Base-by-base conservation (phyloP, 345 rosid genomes). In the Ceriops zippeliana region DNA sequence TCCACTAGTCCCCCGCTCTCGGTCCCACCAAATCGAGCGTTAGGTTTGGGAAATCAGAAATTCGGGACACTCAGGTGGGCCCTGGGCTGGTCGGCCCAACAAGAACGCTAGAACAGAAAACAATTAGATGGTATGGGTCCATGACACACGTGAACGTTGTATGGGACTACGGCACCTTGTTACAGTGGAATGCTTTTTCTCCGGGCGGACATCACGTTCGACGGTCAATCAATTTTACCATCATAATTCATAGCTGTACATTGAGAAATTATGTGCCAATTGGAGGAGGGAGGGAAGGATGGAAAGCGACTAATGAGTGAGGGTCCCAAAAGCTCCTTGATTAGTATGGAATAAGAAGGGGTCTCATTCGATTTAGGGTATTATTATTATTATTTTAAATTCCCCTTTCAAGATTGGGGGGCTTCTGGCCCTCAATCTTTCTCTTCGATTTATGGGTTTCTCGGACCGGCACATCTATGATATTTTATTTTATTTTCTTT, bases 1-100 rank as follows among this genome's bases (percentile, higher is more conserved):
- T 49, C 57, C 34, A 32, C 19, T 15, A 0, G 47, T 28, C 21
- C 1, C 1, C 13, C 1, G 20, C 5, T 2, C 7, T 0, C 10
- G 78, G 75, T 24, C 74, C 80, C 71, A 62, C 59, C 26, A 70
- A 62, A 62, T 65, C 67, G 47, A 51, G 6, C 10, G 49, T n/a
- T 11, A 1, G 15, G 63, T 66, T 26, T 71, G 81, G 61, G 5
- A 22, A 47, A 20, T 58, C 52, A 67, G 73, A 78, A 77, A 62
- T 72, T 54, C 2, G 47, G 53, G 30, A 4, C 26, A 19, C 46
- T 26, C 26, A n/a, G 13, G 31, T 58, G 74, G 77, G 72, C 63
- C 73, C 68, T 6, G 0, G 46, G 52, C 16, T 27, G 13, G 13
- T 46, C 30, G 30, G 59, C 65, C 35, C 47, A 64, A 22, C 47